A percentile compares a stretch with the other conserved stretches of the same genome.
phyloP scores from a whole-genome alignment of 306 rosid genomes.

The Psophocarpus tetragonolobus region DNA sequence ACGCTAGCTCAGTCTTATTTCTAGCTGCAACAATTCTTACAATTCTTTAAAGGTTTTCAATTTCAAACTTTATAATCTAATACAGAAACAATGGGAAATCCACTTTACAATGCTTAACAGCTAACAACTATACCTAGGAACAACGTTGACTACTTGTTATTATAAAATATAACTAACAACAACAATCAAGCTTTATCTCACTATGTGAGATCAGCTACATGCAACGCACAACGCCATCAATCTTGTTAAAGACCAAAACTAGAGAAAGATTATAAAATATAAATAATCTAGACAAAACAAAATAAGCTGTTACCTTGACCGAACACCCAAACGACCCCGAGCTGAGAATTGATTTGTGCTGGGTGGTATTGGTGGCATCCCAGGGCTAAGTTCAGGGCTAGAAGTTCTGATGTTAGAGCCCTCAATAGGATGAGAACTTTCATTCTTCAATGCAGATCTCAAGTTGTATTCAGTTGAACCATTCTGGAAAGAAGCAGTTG shows the following conservation, averaged over 20 bases:
- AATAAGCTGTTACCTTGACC: slow-evolving; percentile 63
- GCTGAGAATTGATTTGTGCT: slow-evolving; percentile 72
- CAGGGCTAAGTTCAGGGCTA: slow-evolving; percentile 52
- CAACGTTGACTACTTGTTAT: too few relatives aligned
- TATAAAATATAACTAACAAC: neutral
- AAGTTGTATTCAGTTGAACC: slow-evolving; percentile 66
- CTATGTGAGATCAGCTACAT: too few relatives aligned
- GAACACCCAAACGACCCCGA: slow-evolving; percentile 74
- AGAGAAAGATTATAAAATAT: too few relatives aligned
- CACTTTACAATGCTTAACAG: neutral
- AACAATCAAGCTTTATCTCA: too few relatives aligned
- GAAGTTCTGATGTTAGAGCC: slow-evolving; percentile 42
- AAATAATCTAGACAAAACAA: neutral
- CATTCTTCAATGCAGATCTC: slow-evolving; percentile 63
- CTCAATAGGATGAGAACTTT: slow-evolving; percentile 48
- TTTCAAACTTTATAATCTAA: neutral
- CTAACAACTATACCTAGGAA: too few relatives aligned
- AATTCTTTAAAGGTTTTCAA: neutral
- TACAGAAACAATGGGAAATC: neutral
- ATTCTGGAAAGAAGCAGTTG: slow-evolving; percentile 64
- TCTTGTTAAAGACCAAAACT: too few relatives aligned
- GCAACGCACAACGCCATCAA: too few relatives aligned
- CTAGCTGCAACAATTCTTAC: neutral
- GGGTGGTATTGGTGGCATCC: slow-evolving; percentile 86
- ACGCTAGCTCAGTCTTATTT: neutral